Conservation (phyloP, 2,329 filamentous ascomycete genomes). For the Tolypocladium guangdongense region DNA sequence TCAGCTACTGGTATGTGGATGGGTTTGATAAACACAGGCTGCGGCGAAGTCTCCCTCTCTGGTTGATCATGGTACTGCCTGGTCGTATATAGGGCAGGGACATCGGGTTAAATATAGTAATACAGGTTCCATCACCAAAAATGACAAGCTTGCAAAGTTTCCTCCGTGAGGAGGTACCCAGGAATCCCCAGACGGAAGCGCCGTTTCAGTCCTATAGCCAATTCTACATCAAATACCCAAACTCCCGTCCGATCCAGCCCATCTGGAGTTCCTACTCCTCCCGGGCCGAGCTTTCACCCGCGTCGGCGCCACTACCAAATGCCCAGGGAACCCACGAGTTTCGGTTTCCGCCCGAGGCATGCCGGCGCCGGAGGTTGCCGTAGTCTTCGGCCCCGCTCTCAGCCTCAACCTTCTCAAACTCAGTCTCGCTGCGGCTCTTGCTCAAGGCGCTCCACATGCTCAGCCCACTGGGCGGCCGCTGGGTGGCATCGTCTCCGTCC, state of each 20-base stretch:
- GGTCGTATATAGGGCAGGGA: not conserved
- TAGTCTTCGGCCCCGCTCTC: slow-evolving; percentile 53
- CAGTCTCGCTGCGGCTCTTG: slow-evolving; percentile 76
- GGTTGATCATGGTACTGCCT: too few species aligned
- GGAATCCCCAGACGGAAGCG: not conserved
- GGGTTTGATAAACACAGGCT: not conserved
- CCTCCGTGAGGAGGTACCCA: not conserved
- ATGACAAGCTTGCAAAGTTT: not conserved
- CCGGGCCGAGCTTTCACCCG: slow-evolving; percentile 26
- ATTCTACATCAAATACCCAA: slow-evolving; percentile 14
- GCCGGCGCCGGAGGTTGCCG: slow-evolving; percentile 22
- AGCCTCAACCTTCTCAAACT: slow-evolving; percentile 81
- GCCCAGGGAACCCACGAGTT: slow-evolving; percentile 39
- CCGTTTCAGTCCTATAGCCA: not conserved
- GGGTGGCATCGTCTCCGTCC: slow-evolving; percentile 22
- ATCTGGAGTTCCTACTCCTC: slow-evolving; percentile 20
- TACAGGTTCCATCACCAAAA: not conserved
- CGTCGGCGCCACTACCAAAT: slow-evolving; percentile 22
- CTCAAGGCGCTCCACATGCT: slow-evolving; percentile 47
- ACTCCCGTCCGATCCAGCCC: slow-evolving; percentile 15
- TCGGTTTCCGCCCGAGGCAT: slow-evolving; percentile 11
- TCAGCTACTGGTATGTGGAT: not conserved
- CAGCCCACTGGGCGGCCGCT: slow-evolving; percentile 36
- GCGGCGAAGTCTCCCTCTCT: not conserved
- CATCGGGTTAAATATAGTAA: not conserved